Evolutionary conservation across 1,284 basidiomycete species (phyloP).

Genomic region (Cystobasidium pallidum): DNA sequence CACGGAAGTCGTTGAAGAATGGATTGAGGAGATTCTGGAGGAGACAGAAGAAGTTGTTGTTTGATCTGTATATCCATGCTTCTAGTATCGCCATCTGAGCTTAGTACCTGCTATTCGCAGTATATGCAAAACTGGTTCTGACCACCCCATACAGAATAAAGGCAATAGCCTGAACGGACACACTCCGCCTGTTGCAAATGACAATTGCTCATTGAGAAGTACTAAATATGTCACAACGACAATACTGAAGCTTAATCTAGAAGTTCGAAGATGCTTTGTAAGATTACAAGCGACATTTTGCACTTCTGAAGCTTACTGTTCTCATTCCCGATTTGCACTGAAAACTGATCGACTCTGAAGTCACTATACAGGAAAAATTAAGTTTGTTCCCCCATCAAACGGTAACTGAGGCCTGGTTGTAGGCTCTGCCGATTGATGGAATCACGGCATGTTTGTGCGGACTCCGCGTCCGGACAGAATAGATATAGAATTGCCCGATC

Average conservation of each 20-base stretch:
- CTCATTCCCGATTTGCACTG: not conserved
- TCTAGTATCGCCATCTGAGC: not conserved
- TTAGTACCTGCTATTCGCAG: not conserved
- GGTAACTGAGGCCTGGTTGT: slow-evolving; percentile 9
- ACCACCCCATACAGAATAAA: too few relatives aligned
- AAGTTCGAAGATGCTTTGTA: slow-evolving; percentile 2
- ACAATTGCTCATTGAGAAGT: not conserved
- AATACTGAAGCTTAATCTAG: not conserved
- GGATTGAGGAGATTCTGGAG: slow-evolving; percentile 87
- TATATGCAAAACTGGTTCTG: not conserved
- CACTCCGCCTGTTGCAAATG: not conserved
- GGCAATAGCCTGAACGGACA: not conserved
- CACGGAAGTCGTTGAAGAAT: slow-evolving; percentile 84
- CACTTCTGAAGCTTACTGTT: not conserved
- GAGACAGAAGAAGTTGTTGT: slow-evolving; percentile 79
- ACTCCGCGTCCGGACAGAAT: slow-evolving; percentile 67
- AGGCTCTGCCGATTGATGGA: slow-evolving; percentile 40
- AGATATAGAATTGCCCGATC: slow-evolving; percentile 92
- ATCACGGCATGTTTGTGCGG: slow-evolving; percentile 15
- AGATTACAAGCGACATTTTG: slow-evolving; percentile 19
- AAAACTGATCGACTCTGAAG: not conserved
- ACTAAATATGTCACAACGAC: slow-evolving; percentile 6
- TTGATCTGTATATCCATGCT: not conserved
- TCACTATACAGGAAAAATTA: not conserved
- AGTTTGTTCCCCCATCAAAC: not conserved